phyloP scores from a whole-genome alignment of 768 basidiomycete species.

The Boletellus ananas region DNA sequence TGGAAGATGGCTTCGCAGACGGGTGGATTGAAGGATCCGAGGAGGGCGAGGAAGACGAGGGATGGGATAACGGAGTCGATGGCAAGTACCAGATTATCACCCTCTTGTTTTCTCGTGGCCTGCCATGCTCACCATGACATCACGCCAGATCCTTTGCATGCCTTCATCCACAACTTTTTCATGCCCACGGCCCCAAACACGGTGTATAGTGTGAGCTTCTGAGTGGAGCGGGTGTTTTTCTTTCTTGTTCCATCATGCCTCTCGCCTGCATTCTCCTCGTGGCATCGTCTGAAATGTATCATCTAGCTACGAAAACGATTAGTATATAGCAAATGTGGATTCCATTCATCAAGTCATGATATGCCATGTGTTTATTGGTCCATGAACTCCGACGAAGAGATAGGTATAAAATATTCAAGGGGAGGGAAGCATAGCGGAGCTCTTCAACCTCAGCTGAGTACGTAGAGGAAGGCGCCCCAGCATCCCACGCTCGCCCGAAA shows the following conservation, averaged over 20 bases:
- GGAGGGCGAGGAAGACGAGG: conserved; percentile 12
- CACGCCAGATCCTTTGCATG: conserved; percentile 8
- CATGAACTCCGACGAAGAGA: no score
- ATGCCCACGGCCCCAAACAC: conserved; percentile 17
- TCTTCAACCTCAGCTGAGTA: no score
- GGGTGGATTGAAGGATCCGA: conserved; percentile 16
- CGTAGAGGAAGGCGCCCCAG: no score
- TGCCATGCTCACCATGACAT: no score
- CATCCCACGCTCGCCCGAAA: no score
- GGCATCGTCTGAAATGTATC: background rate
- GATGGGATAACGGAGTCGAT: conserved; percentile 1
- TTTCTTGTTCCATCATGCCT: background rate
- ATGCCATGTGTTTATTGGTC: no score
- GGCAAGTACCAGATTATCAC: conserved; percentile 4
- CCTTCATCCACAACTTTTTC: conserved; percentile 20
- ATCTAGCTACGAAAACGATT: background rate
- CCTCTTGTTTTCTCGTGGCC: background rate
- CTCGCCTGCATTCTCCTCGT: background rate
- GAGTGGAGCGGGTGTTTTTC: background rate
- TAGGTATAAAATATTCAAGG: no score
- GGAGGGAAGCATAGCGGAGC: no score
- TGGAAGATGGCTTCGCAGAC: conserved; percentile 8
- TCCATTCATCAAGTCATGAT: no score
- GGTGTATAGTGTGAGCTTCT: conserved; percentile 27
- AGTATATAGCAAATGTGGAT: no score